A percentile compares a stretch with the other conserved stretches of the same genome.
Conservation (phyloP, 768 basidiomycete genomes). For the Gloeopeniophorella convolvens region DNA sequence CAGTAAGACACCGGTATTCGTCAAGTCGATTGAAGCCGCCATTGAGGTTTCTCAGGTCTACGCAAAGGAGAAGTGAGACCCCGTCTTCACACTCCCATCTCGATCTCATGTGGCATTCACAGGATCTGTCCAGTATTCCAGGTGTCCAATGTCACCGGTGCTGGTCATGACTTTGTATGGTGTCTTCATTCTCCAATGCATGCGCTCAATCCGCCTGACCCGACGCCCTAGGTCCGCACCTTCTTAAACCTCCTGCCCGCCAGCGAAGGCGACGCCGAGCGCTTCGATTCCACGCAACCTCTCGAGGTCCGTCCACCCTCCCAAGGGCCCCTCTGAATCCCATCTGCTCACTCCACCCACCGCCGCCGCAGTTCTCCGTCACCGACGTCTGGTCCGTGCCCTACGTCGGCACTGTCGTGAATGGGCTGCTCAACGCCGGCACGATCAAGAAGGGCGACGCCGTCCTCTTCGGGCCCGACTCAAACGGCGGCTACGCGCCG, state of each 20-base stretch:
- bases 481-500: conserved; percentile 79
- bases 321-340: too few relatives aligned
- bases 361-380: conserved; percentile 55
- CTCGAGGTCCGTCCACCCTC: conserved; percentile 48
- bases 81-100: conserved; percentile 15
- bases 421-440: conserved; percentile 78
- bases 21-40: conserved; percentile 75
- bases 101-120: neutral
- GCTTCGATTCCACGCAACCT: conserved; percentile 74
- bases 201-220: neutral
- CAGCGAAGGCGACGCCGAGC: conserved; percentile 75
- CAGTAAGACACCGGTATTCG: conserved; percentile 79
- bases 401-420: conserved; percentile 78
- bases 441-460: conserved; percentile 71
- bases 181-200: neutral
- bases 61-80: conserved; percentile 55
- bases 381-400: conserved; percentile 88
- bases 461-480: conserved; percentile 85
- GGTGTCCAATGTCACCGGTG: conserved; percentile 92
- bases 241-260: conserved; percentile 90
- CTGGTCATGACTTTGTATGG: conserved; percentile 71
- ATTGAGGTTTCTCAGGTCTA: conserved; percentile 73
- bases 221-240: conserved; percentile 56
- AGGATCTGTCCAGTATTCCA: conserved; percentile 90
- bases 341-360: conserved; percentile 8